Conservation (phyloP, 805 yeast species). For the Candida nitratophila region DNA sequence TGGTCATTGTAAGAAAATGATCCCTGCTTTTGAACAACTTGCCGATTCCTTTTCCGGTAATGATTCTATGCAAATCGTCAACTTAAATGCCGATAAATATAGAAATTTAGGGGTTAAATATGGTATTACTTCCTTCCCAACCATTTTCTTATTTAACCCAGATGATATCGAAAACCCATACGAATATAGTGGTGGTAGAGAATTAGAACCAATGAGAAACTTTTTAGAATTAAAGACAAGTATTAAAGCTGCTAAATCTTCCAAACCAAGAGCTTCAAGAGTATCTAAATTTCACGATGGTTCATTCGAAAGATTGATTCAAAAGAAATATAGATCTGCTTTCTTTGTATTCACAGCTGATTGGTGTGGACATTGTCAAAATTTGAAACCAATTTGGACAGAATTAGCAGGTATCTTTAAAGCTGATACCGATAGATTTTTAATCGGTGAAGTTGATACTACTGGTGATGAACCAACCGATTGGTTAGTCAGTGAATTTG, state of each 20-base stretch:
- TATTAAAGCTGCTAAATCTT: constrained; percentile 15
- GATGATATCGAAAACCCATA: constrained; percentile 40
- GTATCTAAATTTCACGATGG: constrained; percentile 22
- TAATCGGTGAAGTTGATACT: constrained; percentile 41
- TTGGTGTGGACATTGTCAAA: constrained; percentile 56
- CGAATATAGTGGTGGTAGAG: constrained; percentile 50
- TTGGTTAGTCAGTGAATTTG: constrained; percentile 33
- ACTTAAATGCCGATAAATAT: constrained; percentile 56
- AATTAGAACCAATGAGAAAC: constrained; percentile 39
- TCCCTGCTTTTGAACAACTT: constrained; percentile 47
- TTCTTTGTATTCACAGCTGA: constrained; percentile 52
- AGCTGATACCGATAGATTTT: constrained; percentile 29
- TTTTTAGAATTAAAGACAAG: constrained; percentile 37
- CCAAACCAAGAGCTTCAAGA: constrained; percentile 10
- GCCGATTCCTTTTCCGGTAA: constrained; percentile 28
- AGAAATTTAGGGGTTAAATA: constrained; percentile 41
- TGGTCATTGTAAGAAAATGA: constrained; percentile 53
- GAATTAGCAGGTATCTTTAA: constrained; percentile 41
- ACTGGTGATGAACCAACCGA: constrained; percentile 37
- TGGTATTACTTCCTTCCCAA: constrained; percentile 60
- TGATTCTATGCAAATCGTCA: constrained; percentile 38
- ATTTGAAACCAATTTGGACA: constrained; percentile 43
- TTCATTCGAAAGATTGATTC: constrained; percentile 19
- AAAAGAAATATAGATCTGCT: constrained; percentile 31
- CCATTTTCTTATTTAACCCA: constrained; percentile 49